Evolutionary conservation across 768 basidiomycete species (phyloP), one percentile per base, ranked within the genome.

Genomic region (Suillus luteus): DNA sequence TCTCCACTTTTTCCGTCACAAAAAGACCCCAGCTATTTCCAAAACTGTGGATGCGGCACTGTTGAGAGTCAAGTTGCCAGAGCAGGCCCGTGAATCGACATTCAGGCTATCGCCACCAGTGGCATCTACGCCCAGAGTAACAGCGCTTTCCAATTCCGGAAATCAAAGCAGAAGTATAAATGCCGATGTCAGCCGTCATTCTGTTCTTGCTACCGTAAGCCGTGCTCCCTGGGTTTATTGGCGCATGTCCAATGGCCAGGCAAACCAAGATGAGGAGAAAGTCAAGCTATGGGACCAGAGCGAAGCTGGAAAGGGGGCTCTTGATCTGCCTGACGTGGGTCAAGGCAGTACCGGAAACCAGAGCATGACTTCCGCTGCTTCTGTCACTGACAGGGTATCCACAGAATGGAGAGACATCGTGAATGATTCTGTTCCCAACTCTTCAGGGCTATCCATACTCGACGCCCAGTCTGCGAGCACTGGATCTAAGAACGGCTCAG

Each of bases 221-320:
- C 70, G 68, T 31, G 68, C 81, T 10, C 78, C 80, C 3, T 83
- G 82, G 81, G 62, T 83, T 22, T 65, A 69, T n/a, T 64, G 68
- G 12, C 71, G 68, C 59, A 46, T 70, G 8, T 72, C 78, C 38
- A 71, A 71, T 61, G 75, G 69, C 10, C 71, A 67, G 35, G 62
- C 49, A 11, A 72, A 19, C 51, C 57, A 19, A 15, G 65, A 70
- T 22, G 68, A 72, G 51, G 79, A 78, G 48, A 66, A 73, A 40
- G 69, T 64, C 43, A 73, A 63, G 12, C 69, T 78, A 27, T 78
- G 77, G 77, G 68, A 67, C 40, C 71, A 76, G 51, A 64, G 67
- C 46, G 72, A 77, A 14, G 69, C 75, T 1, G 78, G 79, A 60
- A 66, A 70, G 37, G 77, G 70, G 11, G 65, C 66, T 27, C 69